Base-by-base conservation (phyloP, 2,329 filamentous ascomycete species). In the Alternaria brassicicola region DNA sequence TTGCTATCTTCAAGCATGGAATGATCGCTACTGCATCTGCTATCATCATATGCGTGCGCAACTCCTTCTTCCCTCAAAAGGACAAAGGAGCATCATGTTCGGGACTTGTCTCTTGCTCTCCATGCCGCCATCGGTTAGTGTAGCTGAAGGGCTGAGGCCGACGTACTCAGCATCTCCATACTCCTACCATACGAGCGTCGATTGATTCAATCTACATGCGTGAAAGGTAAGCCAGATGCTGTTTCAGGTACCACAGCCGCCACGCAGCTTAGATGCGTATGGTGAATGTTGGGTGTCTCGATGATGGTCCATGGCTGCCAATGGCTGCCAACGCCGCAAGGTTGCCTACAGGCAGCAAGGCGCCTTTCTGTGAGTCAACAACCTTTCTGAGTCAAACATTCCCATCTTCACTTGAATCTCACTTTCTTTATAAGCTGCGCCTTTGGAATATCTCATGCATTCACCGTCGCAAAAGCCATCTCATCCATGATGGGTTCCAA, bases 301-400 rank as follows among this genome's bases (percentile, higher is more conserved):
- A 46, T 28, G 31, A 31, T 21, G 45, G 47, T 35, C 13, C 23
- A 49, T n/a, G n/a, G n/a, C n/a, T n/a, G 54, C 70, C 68, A 71
- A 72, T 70, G 55, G 59, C 30, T 35, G 52, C 42, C 39, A 30
- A 41, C 19, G 47, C 46, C 52, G 30, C 59, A 52, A 68, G 68
- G 71, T 62, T 70, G 66, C 68, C 70, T 70, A 61, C 59, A 72
- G 68, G 70, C 70, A 73, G 49, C 69, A 47, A 36, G 63, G 61
- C 63, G 60, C 63, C 60, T 50, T 61, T 50, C 21, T 59, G 67
- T 69, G 63, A 70, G 57, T 69, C 70, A 70, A 66, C 41, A 41
- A 50, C 30, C 50, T 53, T 51, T 43, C 38, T 68, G 64, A 68
- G 51, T 71, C 68, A 69, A 68, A 54, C 25, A n/a, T 25, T 23